Evolutionary conservation across 176 grass and related monocot species (phyloP).

Genomic region (Bonia amplexicaulis): DNA sequence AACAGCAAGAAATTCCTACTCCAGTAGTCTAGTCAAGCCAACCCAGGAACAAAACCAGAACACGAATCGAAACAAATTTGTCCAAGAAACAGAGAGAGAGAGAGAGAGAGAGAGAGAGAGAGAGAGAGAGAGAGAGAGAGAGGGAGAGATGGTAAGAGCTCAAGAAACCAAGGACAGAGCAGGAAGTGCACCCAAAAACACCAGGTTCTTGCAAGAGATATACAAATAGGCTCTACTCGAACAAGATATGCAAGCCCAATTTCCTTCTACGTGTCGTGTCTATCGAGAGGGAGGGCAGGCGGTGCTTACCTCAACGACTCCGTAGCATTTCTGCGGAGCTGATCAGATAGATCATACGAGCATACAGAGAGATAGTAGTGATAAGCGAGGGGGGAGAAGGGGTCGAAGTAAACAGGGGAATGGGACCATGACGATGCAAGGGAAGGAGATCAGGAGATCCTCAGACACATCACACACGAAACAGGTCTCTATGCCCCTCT

Average conservation of each 20-base stretch:
- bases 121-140: not conserved
- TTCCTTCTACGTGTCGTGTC: not conserved
- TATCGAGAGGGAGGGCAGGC: not conserved
- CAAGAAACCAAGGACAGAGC: not conserved
- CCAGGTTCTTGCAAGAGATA: not conserved
- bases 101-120: not conserved
- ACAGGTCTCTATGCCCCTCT: not conserved
- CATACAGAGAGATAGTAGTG: not conserved
- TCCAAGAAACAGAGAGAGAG: not conserved
- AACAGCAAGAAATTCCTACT: not conserved
- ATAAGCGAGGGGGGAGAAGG: too few relatives aligned
- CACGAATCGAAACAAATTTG: not conserved
- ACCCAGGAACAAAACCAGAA: not conserved
- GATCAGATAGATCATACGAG: not conserved
- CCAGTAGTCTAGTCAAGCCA: not conserved
- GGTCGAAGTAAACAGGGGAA: not conserved
- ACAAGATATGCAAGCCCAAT: not conserved
- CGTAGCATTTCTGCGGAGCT: not conserved
- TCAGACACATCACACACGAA: slow-evolving; percentile 37
- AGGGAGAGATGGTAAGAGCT: not conserved
- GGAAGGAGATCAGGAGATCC: slow-evolving; percentile 38
- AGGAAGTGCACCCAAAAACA: not conserved
- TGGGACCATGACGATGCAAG: not conserved
- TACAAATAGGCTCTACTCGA: not conserved
- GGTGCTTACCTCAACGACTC: slow-evolving; percentile 16